These are phyloP conservation scores for Halophytophthora batemanensis DNA, from an alignment of 352 stramenopile genomes.

Conservation along the genomic window DNA sequence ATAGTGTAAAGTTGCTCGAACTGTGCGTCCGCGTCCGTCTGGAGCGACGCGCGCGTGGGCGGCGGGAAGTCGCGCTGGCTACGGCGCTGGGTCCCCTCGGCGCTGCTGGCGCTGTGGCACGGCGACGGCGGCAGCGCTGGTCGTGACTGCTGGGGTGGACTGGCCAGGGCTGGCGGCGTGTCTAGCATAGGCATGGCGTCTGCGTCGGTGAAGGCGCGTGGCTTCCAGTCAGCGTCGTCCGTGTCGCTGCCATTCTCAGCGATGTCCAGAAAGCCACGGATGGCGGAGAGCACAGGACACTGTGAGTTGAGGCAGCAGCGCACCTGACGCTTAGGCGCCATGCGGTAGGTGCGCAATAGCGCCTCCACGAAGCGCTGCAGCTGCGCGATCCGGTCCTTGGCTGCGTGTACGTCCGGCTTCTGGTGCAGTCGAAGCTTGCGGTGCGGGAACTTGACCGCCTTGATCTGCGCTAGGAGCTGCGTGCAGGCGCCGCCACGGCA, in stretches of 20 bases:
- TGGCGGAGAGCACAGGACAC: constrained; percentile 37
- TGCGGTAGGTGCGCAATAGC: constrained; percentile 49
- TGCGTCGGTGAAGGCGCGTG: constrained; percentile 7
- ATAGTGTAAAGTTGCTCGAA: constrained; percentile 60
- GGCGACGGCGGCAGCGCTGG: constrained; percentile 1
- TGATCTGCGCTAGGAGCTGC: constrained; percentile 33
- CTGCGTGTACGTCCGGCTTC: constrained; percentile 28
- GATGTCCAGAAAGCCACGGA: constrained; percentile 53
- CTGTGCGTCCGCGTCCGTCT: constrained; percentile 10
- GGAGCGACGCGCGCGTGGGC: constrained; percentile 17
- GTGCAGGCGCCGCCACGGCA: constrained; percentile 44
- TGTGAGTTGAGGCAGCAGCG: constrained; percentile 56
- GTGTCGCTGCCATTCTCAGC: constrained; percentile 19
- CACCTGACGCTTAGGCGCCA: constrained; percentile 40
- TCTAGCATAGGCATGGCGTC: constrained; percentile 20
- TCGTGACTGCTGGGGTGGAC: constrained; percentile 2
- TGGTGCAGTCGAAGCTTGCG: constrained; percentile 33
- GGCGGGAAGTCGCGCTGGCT: constrained; percentile 20
- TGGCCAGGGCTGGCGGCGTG: constrained; percentile 12
- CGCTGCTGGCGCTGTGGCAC: not conserved
- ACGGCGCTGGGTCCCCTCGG: not conserved
- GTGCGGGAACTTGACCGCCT: constrained; percentile 51
- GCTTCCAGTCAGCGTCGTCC: constrained; percentile 21
- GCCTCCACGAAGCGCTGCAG: constrained; percentile 57
- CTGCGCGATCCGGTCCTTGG: constrained; percentile 29